Conservation (phyloP, 176 grass and related monocot species). For the Hordeum marinum region DNA sequence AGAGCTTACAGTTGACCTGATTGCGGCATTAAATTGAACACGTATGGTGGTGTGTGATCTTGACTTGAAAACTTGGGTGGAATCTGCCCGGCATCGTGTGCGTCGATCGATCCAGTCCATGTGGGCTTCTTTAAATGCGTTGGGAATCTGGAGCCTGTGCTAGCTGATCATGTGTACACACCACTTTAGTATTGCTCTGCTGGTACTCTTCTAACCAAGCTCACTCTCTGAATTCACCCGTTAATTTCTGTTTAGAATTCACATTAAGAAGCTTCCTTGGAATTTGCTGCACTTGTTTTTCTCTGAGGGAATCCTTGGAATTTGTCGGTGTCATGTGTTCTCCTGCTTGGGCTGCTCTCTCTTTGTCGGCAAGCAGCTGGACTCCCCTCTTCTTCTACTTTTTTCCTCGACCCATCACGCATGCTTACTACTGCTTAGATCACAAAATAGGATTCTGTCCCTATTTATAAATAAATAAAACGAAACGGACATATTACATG, state of each 20-base stretch:
- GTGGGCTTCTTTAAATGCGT: conserved; percentile 47
- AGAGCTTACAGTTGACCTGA: conserved; percentile 34
- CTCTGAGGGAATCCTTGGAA: background rate
- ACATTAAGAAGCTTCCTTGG: conserved; percentile 30
- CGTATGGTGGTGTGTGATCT: conserved; percentile 7
- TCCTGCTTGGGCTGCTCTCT: background rate
- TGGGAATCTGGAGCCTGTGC: conserved; percentile 16
- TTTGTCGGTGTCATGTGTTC: conserved; percentile 31
- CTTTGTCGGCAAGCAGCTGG: background rate
- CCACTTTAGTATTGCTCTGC: too few species aligned
- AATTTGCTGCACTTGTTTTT: conserved; percentile 23
- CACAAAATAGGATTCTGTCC: background rate
- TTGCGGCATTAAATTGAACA: conserved; percentile 37
- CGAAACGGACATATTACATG: too few species aligned
- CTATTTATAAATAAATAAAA: too few species aligned
- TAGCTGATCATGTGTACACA: too few species aligned
- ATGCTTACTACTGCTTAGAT: background rate
- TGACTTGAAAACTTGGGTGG: conserved; percentile 3
- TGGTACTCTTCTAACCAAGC: background rate
- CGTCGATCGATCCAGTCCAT: conserved; percentile 40
- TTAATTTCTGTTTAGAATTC: background rate
- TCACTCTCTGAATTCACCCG: background rate
- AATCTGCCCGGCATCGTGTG: conserved; percentile 37
- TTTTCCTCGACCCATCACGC: too few species aligned
- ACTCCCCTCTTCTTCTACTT: too few species aligned